Evolutionary conservation across 495 filamentous ascomycete genomes (phyloP), one percentile per base, ranked within the genome.

Genomic region (Elaphomyces granulatus): DNA sequence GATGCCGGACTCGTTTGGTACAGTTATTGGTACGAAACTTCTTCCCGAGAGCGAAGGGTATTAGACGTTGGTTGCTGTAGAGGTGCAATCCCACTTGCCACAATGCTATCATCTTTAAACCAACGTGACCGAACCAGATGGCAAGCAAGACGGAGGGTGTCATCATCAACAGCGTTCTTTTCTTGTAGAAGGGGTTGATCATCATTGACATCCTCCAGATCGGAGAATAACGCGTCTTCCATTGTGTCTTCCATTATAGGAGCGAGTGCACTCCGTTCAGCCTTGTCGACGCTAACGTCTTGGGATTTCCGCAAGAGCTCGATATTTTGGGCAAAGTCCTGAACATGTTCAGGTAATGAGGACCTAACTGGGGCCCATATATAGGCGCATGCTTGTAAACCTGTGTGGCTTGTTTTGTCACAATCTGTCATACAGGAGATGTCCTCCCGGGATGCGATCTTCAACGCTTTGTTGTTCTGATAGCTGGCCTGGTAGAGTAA

Each of bases 381-480:
- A 28, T 28, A 6, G 23, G 23, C 12, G 12, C 23, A 28, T 28
- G 12, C 23, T 28, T 28, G 12, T 6, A 28, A 28, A 28, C 23
- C 23, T 6, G 23, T 28, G 23, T 28, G 23, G 23, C n/a, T n/a
- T n/a, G n/a, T n/a, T n/a, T n/a, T n/a, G 12, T 28, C 23, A 28
- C 12, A 28, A 6, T 28, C 12, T 6, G 23, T 12, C 23, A 12
- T 28, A 28, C 23, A 28, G 12, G 23, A 21, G 32, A 41, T 44
- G 36, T 1, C 45, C 37, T 2, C 35, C 45, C 10, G 41, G 31
- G 12, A 47, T 17, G 12, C 32, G 15, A 17, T 47, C 41, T 38
- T 47, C 41, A 4, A 32, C 30, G 12, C 34, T 12, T 32, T 47
- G 32, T 20, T 38, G 36, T 23, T 47, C 35, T 8, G 45, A 38